Conservation (phyloP, 2,329 filamentous ascomycete genomes). For the Ceratocystis eucalypticola region DNA sequence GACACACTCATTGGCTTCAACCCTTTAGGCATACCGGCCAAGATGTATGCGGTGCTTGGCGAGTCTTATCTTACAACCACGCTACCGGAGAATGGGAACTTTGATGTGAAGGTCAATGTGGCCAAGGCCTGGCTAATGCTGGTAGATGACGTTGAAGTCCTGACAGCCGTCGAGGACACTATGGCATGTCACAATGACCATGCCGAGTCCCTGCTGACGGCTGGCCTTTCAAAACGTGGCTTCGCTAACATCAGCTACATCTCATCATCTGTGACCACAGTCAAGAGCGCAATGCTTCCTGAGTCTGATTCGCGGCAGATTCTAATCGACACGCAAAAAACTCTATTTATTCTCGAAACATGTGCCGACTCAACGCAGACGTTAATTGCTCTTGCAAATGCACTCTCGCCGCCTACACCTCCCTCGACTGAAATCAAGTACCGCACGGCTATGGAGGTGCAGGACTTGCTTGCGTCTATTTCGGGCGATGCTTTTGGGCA, state of each 20-base stretch:
- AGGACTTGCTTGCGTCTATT: conserved; percentile 82
- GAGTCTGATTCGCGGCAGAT: conserved; percentile 48
- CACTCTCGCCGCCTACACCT: conserved; percentile 67
- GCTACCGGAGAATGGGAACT: conserved; percentile 51
- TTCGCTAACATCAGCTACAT: conserved; percentile 81
- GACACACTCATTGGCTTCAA: conserved; percentile 79
- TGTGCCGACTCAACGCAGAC: conserved; percentile 97
- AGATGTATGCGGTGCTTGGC: conserved; percentile 63
- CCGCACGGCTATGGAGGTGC: conserved; percentile 69
- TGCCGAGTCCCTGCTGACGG: conserved; percentile 35
- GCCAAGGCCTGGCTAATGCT: conserved; percentile 72
- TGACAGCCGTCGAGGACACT: conserved; percentile 24
- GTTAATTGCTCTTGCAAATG: conserved; percentile 63
- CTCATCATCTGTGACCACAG: conserved; percentile 58
- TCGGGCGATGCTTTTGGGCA: conserved; percentile 68
- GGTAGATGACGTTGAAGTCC: conserved; percentile 50
- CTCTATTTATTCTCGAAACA: conserved; percentile 80
- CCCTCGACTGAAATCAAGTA: conserved; percentile 77
- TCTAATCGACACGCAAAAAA: conserved; percentile 70
- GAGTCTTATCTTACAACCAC: conserved; percentile 59
- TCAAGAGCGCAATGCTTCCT: conserved; percentile 45
- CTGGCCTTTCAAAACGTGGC: conserved; percentile 45
- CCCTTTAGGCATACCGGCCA: conserved; percentile 60
- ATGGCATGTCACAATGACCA: conserved; percentile 4
- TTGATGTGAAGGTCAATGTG: conserved; percentile 52